Evolutionary conservation across 192 early-diverging fungal species (phyloP).

Genomic region (Coemansia sp.): DNA sequence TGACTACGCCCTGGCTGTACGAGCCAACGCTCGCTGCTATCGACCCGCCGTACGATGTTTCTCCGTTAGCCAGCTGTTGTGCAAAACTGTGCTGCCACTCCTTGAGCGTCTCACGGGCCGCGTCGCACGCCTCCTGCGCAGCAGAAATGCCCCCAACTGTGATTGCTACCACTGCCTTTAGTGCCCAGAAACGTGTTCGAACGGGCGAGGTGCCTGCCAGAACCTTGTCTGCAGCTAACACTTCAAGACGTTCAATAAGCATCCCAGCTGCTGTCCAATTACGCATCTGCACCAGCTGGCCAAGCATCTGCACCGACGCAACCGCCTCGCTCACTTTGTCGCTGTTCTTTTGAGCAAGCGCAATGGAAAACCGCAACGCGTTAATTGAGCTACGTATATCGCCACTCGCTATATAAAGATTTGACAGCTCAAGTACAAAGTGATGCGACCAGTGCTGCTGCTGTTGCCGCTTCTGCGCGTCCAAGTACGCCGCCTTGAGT

Average conservation of each 20-base stretch:
- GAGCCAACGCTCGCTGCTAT: constrained; percentile 4
- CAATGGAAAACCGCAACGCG: constrained; percentile 11
- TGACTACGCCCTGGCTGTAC: background rate
- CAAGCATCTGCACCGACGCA: constrained; percentile 27
- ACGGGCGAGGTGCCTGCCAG: constrained; percentile 12
- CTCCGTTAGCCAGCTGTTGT: constrained; percentile 2
- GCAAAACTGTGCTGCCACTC: constrained; percentile 44
- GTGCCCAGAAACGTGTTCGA: constrained; percentile 37
- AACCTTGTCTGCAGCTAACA: background rate
- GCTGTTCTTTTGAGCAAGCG: constrained; percentile 15
- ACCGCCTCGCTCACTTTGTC: constrained; percentile 17
- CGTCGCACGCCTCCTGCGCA: constrained; percentile 24
- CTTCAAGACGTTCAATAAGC: background rate
- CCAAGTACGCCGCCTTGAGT: constrained; percentile 21
- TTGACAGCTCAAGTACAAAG: constrained; percentile 35
- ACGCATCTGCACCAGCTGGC: constrained; percentile 19
- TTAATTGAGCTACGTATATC: constrained; percentile 12
- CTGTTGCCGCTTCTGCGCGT: constrained; percentile 30
- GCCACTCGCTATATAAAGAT: constrained; percentile 10
- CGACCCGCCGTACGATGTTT: constrained; percentile 22
- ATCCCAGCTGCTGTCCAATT: constrained; percentile 13
- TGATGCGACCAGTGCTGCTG: constrained; percentile 31
- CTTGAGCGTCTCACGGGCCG: constrained; percentile 30
- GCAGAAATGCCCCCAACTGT: constrained; percentile 15
- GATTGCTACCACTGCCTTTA: constrained; percentile 13